Base-by-base conservation (phyloP, 1,284 basidiomycete species). In the Irpex sp. region DNA sequence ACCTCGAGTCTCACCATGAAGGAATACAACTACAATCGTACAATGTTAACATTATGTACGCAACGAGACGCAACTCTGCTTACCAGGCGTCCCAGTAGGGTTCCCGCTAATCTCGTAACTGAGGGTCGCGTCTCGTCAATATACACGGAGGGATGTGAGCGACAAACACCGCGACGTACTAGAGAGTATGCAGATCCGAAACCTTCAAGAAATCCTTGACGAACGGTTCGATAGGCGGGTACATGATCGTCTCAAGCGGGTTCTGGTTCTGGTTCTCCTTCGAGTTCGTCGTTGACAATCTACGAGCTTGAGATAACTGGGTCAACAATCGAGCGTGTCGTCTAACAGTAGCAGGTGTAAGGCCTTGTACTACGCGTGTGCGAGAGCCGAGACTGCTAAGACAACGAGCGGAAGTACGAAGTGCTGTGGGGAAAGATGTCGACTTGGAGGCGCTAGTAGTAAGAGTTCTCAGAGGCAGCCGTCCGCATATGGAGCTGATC, bases 61-160 rank as follows among this genome's bases (percentile, higher is more conserved):
- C 28, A 33, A 33, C 6, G 7, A 33, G 6, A 33, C 6, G 28
- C 28, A 7, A 33, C 7, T 7, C 6, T 10, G 69, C 78, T 48
- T 68, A 88, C 91, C 90, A 71, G 92, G 90, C 60, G 78, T 80
- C 18, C 92, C 92, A 35, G 85, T 78, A 63, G 83, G 83, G 67
- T 90, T 93, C 49, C 93, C 93, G 65, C 84, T 85, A 58, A 94
- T 68, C 72, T 93, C 91, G 69, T 90, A 94, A 76, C 92, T 94
- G 65, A 19, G 67, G 18, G 47, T 36, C 62, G 42, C 10, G n/a
- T 7, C 49, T 6, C 35, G 23, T 16, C 35, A 2, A 36, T 4
- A 23, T 39, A 19, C 28, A 49, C 16, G 21, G 48, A 47, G 23
- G 35, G 48, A 9, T 12, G 4, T 3, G 16, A 18, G n/a, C 28